These are phyloP conservation scores for Juglanconis sp. DNA, from an alignment of 2,329 filamentous ascomycete genomes.

Conservation along the genomic window DNA sequence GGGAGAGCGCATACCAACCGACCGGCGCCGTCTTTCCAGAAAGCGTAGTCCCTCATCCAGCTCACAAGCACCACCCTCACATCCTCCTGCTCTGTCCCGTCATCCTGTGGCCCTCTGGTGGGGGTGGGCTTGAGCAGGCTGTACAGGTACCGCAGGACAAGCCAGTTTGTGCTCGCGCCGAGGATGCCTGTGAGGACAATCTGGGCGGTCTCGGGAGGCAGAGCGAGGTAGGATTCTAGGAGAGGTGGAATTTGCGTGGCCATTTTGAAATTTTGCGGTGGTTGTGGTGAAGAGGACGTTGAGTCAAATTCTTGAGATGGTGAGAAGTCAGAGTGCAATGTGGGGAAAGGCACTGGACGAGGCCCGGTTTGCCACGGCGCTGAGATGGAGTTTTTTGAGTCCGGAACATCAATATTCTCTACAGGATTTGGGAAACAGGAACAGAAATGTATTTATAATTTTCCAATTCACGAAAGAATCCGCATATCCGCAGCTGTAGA, in stretches of 20 bases:
- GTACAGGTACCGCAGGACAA: conserved; percentile 55
- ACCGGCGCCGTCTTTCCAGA: conserved; percentile 72
- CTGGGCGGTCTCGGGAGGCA: conserved; percentile 57
- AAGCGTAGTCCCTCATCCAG: conserved; percentile 73
- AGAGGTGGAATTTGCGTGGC: conserved; percentile 51
- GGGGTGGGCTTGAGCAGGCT: conserved; percentile 35
- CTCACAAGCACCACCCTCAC: conserved; percentile 71
- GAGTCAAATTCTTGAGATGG: conserved; percentile 6
- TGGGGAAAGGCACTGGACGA: background rate
- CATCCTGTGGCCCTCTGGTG: conserved; percentile 24
- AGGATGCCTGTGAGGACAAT: conserved; percentile 67
- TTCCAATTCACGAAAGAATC: too few relatives aligned
- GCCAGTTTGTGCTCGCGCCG: conserved; percentile 64
- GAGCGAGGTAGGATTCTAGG: conserved; percentile 60
- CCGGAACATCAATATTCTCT: too few relatives aligned
- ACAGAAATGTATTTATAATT: too few relatives aligned
- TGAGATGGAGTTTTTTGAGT: too few relatives aligned
- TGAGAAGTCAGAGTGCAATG: background rate
- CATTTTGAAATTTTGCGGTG: conserved; percentile 2
- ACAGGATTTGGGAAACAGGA: too few relatives aligned
- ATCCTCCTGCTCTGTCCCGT: conserved; percentile 29
- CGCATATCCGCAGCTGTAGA: too few relatives aligned
- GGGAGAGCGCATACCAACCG: conserved; percentile 54
- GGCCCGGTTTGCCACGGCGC: background rate
- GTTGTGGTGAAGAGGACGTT: background rate